Evolutionary conservation across 805 yeast genomes (phyloP), one percentile per base, ranked within the genome.

Genomic region (Debaryomyces hansenii): DNA sequence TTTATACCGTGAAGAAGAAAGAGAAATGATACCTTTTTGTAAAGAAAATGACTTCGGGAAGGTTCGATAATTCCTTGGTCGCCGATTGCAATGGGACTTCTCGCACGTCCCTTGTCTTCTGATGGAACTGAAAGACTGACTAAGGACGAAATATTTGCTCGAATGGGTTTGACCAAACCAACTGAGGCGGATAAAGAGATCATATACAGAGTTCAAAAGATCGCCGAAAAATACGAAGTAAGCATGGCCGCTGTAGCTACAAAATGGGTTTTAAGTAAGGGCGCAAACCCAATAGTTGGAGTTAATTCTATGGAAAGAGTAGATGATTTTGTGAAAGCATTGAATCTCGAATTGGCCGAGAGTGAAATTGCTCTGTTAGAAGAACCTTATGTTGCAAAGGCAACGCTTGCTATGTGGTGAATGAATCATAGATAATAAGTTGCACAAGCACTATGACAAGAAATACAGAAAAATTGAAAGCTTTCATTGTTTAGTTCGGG

Each of bases 11-110:
- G 85, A 82, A 55, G 87, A 82, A 45, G 88, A 83, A 58, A 64
- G 80, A 11, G 87, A 83, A 56, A 66, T 81, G 73, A 77, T 72
- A 49, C 79, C 78, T 21, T 83, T 67, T 59, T 79, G 84, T 49
- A 47, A 56, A 14, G 51, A 54, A 14, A 63, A 75, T 20, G 64
- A 63, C 40, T 74, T 75, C 12, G 77, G 77, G 12, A 45, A 50
- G 36, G 77, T 83, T 84, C 83, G 1, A 44, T 81, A 21, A 69
- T 80, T 45, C 86, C 86, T 7, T 83, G 82, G 80, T 75, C 82
- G 18, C 18, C 18, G 2, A 62, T 72, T 45, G 83, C 82, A 4
- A 16, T 16, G 50, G 87, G 87, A 10, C 29, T 75, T 1, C 63
- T 82, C 34, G 70, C 84, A 0, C 68, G 83, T 49, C 83, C 85